phyloP scores from a whole-genome alignment of 257 asterid species.

The Coffea eugenioides region DNA sequence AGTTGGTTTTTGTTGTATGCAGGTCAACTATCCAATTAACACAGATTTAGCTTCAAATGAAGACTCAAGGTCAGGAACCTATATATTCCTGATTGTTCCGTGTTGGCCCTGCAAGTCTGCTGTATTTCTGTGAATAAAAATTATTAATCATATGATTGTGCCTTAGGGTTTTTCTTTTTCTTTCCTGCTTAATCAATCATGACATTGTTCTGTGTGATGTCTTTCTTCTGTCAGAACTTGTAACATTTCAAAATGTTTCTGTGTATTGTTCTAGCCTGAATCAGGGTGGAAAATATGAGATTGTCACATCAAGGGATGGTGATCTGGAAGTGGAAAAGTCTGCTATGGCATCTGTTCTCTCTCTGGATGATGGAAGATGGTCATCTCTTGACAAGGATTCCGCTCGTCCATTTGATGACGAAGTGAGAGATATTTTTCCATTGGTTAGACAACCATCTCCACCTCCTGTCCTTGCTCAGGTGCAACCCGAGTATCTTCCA shows the following conservation, averaged over 20 bases:
- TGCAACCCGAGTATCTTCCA: conserved; percentile 61
- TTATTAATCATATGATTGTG: not conserved
- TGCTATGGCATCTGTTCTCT: conserved; percentile 71
- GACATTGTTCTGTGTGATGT: not conserved
- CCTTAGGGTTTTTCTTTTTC: not conserved
- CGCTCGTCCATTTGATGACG: conserved; percentile 38
- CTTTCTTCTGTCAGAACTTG: conserved; percentile 1
- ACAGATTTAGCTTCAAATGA: conserved; percentile 53
- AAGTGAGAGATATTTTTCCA: conserved; percentile 45
- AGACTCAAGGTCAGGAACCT: conserved; percentile 56
- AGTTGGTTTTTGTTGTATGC: conserved; percentile 20
- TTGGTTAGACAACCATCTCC: conserved; percentile 80
- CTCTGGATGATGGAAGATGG: conserved; percentile 92
- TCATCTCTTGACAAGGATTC: conserved; percentile 50
- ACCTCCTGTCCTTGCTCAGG: conserved; percentile 90
- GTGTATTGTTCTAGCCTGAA: conserved; percentile 57
- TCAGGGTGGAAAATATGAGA: conserved; percentile 51
- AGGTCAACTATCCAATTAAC: conserved; percentile 85
- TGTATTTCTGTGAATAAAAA: not conserved
- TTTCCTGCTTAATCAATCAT: not conserved
- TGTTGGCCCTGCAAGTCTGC: not conserved
- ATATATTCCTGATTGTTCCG: not conserved
- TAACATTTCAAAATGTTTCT: conserved; percentile 29
- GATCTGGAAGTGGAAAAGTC: conserved; percentile 45
- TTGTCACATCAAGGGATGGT: conserved; percentile 31